A percentile compares a stretch with the other conserved stretches of the same genome.
Conservation (phyloP, 306 rosid genomes). For the Lablab purpureus region DNA sequence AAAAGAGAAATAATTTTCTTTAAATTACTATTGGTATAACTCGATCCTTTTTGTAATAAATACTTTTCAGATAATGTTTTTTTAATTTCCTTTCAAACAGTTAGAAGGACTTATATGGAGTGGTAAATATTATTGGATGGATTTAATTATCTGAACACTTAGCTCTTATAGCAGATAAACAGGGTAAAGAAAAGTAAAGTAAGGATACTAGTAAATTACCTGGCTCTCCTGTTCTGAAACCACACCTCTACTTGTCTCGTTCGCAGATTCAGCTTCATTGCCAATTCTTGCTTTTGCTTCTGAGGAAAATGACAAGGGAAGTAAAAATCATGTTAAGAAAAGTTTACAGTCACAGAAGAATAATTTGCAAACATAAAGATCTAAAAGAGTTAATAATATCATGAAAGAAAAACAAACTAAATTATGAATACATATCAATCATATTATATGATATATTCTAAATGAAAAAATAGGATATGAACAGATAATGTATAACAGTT, state of each 20-base stretch:
- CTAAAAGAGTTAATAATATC: background rate
- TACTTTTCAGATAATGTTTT: no score
- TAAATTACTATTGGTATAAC: no score
- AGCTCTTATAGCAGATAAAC: background rate
- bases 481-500: no score
- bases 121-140: background rate
- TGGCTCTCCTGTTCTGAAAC: constrained; percentile 97
- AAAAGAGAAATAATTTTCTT: no score
- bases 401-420: background rate
- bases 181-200: background rate
- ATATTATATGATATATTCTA: background rate
- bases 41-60: no score
- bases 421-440: background rate
- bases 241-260: constrained; percentile 97
- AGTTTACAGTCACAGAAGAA: background rate
- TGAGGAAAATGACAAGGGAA: constrained; percentile 41
- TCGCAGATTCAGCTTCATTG: constrained; percentile 65
- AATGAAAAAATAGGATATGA: no score
- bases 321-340: background rate
- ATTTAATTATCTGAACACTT: background rate
- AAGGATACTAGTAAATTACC: constrained; percentile 49
- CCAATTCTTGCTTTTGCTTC: constrained; percentile 91
- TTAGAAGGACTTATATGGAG: no score
- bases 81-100: no score
- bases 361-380: no score